Conservation (phyloP, 2,329 filamentous ascomycete genomes). For the Myriosclerotinia duriaeana region DNA sequence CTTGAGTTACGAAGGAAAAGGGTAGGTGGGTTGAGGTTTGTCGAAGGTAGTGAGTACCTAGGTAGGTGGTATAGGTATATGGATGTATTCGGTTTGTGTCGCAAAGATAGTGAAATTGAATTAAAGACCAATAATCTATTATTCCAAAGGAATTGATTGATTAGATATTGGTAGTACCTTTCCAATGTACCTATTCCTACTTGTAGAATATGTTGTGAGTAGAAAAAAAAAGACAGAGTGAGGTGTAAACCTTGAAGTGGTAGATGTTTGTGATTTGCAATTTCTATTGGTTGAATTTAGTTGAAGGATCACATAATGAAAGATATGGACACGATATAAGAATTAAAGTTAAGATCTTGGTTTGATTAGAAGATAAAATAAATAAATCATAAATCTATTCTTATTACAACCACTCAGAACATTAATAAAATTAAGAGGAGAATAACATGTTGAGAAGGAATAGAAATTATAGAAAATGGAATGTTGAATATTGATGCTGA, state of each 20-base stretch:
- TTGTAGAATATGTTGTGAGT: background rate
- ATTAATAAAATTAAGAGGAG: no score
- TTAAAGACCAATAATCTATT: constrained; percentile 2
- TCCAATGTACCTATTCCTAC: background rate
- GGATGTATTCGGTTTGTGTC: constrained; percentile 13
- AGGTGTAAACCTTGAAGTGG: no score
- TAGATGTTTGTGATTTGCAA: no score
- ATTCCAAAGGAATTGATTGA: background rate
- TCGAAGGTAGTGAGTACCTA: no score
- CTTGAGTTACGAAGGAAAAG: background rate
- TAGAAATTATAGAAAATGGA: no score
- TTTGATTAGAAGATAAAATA: no score
- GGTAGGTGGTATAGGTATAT: no score
- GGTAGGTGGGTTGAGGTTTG: background rate
- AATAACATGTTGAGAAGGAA: no score
- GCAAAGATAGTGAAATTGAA: constrained; percentile 10
- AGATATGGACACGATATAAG: constrained; percentile 2
- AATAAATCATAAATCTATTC: no score
- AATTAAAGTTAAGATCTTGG: background rate
- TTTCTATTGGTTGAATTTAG: background rate
- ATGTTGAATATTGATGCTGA: no score
- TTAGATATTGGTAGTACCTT: background rate
- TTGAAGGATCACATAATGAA: background rate
- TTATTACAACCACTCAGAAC: no score
- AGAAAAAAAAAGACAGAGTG: no score